Evolutionary conservation across 2,329 filamentous ascomycete genomes (phyloP).

Genomic region (Phaeosphaeria sp.): DNA sequence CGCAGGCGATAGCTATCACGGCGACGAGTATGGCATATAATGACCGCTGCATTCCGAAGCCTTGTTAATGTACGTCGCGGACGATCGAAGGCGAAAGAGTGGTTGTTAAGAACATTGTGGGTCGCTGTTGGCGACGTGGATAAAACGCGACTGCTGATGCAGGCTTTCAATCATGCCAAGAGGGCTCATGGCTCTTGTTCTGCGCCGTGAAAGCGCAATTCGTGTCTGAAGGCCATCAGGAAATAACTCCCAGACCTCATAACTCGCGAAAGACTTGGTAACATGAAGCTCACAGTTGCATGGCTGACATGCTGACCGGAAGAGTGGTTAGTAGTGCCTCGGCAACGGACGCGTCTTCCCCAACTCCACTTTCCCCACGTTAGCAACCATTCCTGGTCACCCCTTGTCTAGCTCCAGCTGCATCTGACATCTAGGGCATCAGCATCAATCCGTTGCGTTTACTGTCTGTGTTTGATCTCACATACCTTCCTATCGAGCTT

Average conservation of each 20-base stretch:
- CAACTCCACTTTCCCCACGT: slow-evolving; percentile 3
- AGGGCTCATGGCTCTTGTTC: background rate
- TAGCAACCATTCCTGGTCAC: background rate
- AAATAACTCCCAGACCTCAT: background rate
- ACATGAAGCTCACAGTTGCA: background rate
- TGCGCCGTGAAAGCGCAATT: background rate
- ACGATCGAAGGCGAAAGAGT: background rate
- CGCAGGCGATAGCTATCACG: background rate
- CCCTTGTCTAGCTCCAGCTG: background rate
- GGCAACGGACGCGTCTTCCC: slow-evolving; percentile 1
- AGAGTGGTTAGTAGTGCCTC: slow-evolving; percentile 1
- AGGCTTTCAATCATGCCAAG: slow-evolving; percentile 8
- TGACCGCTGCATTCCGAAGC: background rate
- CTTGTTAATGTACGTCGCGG: background rate
- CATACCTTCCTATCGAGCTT: background rate
- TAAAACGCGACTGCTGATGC: background rate
- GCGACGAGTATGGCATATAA: background rate
- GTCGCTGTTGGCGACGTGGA: slow-evolving; percentile 6
- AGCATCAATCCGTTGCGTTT: background rate
- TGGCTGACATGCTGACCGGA: background rate
- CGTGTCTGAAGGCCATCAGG: background rate
- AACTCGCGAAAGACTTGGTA: background rate
- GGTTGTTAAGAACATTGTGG: slow-evolving; percentile 1
- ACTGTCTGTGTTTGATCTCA: background rate
- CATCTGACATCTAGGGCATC: background rate